Conservation (phyloP, 2,329 filamentous ascomycete species). For the Ceratocystis colombiana region DNA sequence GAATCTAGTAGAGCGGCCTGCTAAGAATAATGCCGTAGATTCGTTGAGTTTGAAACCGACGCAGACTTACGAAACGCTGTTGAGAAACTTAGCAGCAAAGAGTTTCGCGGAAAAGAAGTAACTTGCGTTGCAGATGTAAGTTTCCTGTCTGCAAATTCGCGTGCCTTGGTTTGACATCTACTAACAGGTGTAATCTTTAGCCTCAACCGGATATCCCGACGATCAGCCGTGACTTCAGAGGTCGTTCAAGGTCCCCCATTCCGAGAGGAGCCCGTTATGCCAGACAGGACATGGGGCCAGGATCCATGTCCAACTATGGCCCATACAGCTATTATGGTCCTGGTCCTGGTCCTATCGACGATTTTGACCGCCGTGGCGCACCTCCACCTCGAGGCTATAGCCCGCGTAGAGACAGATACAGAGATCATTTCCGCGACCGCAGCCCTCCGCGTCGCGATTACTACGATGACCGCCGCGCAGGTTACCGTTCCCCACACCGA, state of each 20-base stretch:
- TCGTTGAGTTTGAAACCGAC: slow-evolving; percentile 94
- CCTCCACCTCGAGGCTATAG: slow-evolving; percentile 63
- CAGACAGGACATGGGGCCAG: slow-evolving; percentile 13
- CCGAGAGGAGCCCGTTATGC: slow-evolving; percentile 41
- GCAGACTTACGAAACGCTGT: slow-evolving; percentile 82
- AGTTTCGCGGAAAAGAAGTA: slow-evolving; percentile 85
- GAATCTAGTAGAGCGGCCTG: not conserved
- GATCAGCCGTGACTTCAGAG: slow-evolving; percentile 47
- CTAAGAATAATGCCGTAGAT: slow-evolving; percentile 45
- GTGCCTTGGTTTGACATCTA: not conserved
- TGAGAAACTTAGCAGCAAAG: slow-evolving; percentile 83
- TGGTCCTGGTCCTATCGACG: slow-evolving; percentile 41
- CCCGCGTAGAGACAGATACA: slow-evolving; percentile 56
- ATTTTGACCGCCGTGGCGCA: slow-evolving; percentile 67
- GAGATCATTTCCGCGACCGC: slow-evolving; percentile 75
- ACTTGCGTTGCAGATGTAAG: slow-evolving; percentile 80
- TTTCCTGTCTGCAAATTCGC: slow-evolving; percentile 22
- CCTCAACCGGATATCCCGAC: slow-evolving; percentile 59
- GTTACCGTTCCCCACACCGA: slow-evolving; percentile 69
- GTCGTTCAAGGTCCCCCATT: slow-evolving; percentile 66
- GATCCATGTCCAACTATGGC: slow-evolving; percentile 8
- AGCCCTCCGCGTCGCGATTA: slow-evolving; percentile 83
- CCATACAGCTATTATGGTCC: slow-evolving; percentile 11
- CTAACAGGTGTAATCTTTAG: slow-evolving; percentile 36
- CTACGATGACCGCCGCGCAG: slow-evolving; percentile 65